Base-by-base conservation (phyloP, 2,329 filamentous ascomycete species). In the Microascus cirrosus region DNA sequence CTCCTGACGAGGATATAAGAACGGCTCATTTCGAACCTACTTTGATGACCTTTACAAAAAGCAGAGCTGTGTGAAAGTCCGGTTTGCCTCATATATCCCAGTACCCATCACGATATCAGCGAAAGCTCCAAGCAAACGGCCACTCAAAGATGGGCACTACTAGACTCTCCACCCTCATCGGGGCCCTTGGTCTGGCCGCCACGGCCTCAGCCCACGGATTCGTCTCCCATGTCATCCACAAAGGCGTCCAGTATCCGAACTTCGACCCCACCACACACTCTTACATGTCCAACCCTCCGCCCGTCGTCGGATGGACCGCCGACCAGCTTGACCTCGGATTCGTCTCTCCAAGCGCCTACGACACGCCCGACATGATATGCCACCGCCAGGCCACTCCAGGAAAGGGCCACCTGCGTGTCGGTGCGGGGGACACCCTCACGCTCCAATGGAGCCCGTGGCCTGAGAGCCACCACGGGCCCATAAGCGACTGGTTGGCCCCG, bases 361-460 rank as follows among this genome's bases (percentile, higher is more conserved):
- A 62, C 20, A 65, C 62, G 7, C 58, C 66, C 22, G 74, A 77
- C 57, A 79, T 80, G 62, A 73, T 75, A 63, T 80, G 77, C 66
- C 74, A 78, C 67, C 71, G 70, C 59, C 67, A 62, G 20, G 74
- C 71, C 24, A 72, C 65, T 15, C 70, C 74, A 24, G 76, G 70
- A 12, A 60, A 68, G 51, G 68, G 71, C 58, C 70, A 70, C 24
- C 70, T 73, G 39, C 63, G 64, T 1, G 78, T 86, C 48, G 72
- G 75, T 18, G 85, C 84, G 15, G 86, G 85, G 60, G 73, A 74
- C 61, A 74, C 73, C 10, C 67, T 88, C 63, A 73, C 79, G 59
- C 70, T 88, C 54, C 76, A 82, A 64, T 88, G 85, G 85, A 81
- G 75, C 59, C 72, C 73, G 15, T 89, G 85, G 85, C 84, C 85